Conservation (phyloP, 2,329 filamentous ascomycete genomes). For the Hypoxylon sp. region DNA sequence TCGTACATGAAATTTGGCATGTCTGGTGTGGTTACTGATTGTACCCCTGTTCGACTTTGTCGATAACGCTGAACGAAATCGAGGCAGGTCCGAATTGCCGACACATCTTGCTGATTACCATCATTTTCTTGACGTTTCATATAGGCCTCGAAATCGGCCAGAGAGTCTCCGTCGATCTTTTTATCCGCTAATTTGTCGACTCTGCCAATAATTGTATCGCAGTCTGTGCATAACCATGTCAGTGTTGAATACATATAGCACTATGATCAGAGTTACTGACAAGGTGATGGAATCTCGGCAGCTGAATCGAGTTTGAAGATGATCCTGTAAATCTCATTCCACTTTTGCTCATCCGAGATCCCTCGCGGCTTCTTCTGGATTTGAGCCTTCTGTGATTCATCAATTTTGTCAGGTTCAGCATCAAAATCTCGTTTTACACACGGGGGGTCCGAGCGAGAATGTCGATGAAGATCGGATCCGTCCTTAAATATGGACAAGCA, state of each 20-base stretch:
- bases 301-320: conserved; percentile 37
- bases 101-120: background rate
- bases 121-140: conserved; percentile 3
- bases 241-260: background rate
- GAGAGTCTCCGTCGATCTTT: background rate
- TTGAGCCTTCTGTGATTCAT: conserved; percentile 28
- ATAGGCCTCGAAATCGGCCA: conserved; percentile 22
- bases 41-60: background rate
- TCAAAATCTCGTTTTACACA: conserved; percentile 25
- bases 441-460: conserved; percentile 29
- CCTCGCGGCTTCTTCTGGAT: conserved; percentile 40
- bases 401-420: conserved; percentile 26
- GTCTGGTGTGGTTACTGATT: background rate
- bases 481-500: conserved; percentile 39
- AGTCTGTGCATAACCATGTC: conserved; percentile 15
- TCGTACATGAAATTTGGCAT: conserved; percentile 15
- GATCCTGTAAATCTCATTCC: conserved; percentile 43
- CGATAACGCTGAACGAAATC: conserved; percentile 16
- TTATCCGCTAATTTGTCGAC: background rate
- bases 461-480: conserved; percentile 28
- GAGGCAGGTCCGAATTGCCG: conserved; percentile 15
- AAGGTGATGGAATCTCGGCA: conserved; percentile 42
- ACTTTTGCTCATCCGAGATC: conserved; percentile 40
- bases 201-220: background rate
- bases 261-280: conserved; percentile 29